These are phyloP conservation scores for Galerina sulciceps DNA, from an alignment of 768 basidiomycete genomes.

Conservation along the genomic window DNA sequence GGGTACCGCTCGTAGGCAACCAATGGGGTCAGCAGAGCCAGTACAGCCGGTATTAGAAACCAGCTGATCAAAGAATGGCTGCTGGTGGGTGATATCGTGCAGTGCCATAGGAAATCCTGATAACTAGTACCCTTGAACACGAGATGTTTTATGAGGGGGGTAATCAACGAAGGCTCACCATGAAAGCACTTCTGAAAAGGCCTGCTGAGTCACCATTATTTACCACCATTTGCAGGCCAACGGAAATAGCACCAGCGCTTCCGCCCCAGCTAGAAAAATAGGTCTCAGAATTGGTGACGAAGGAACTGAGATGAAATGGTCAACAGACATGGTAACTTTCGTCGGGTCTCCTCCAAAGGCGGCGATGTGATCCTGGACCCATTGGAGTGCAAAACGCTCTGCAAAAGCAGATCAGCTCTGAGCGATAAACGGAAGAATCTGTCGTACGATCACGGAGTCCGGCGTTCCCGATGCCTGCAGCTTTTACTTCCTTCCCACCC, in stretches of 20 bases:
- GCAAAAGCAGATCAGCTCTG: background rate
- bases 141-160: background rate
- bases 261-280: conserved; percentile 22
- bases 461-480: conserved; percentile 48
- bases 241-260: conserved; percentile 25
- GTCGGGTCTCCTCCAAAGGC: conserved; percentile 57
- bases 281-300: background rate
- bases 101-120: conserved; percentile 20
- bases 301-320: background rate
- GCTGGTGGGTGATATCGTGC: conserved; percentile 11
- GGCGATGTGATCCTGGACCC: conserved; percentile 56
- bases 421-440: background rate
- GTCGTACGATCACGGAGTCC: conserved; percentile 55
- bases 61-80: conserved; percentile 33
- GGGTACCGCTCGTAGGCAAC: conserved; percentile 38
- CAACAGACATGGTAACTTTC: conserved; percentile 42
- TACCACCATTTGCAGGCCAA: conserved; percentile 17
- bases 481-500: conserved; percentile 41
- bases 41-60: conserved; percentile 33
- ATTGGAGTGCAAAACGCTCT: conserved; percentile 53
- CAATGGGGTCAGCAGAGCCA: conserved; percentile 28
- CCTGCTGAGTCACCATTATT: conserved; percentile 20
- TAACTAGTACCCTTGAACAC: conserved; percentile 8
- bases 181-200: conserved; percentile 22
- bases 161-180: conserved; percentile 11